Conservation (phyloP, 495 filamentous ascomycete genomes). For the Penicillium psychrofluorescens region DNA sequence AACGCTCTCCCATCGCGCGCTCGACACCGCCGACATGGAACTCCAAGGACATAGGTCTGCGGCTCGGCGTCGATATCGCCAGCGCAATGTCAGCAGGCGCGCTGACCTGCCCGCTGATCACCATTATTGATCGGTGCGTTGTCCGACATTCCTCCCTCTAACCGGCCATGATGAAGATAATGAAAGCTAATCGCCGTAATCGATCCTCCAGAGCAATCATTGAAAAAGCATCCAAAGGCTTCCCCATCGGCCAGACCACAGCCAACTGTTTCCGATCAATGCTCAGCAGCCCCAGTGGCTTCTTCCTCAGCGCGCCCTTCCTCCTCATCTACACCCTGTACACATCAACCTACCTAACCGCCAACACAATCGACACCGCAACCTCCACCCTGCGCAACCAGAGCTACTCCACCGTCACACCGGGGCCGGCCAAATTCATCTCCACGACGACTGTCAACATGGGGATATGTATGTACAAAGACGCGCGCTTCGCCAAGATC, state of each 20-base stretch:
- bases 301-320: constrained; percentile 76
- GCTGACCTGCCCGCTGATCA: constrained; percentile 79
- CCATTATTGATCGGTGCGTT: constrained; percentile 80
- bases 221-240: constrained; percentile 83
- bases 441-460: constrained; percentile 81
- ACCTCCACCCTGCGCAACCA: constrained; percentile 56
- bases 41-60: constrained; percentile 59
- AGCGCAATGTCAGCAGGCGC: constrained; percentile 73
- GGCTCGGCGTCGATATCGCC: constrained; percentile 64
- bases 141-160: background rate
- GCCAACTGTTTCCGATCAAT: constrained; percentile 55
- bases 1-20: constrained; percentile 10
- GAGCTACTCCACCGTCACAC: constrained; percentile 53
- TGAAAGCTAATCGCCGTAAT: background rate
- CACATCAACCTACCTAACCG: constrained; percentile 83
- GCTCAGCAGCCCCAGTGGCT: constrained; percentile 56
- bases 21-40: constrained; percentile 54
- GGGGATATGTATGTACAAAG: constrained; percentile 86
- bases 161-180: too few relatives aligned
- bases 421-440: constrained; percentile 74
- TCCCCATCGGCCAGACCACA: constrained; percentile 62
- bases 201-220: constrained; percentile 66
- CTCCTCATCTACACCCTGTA: constrained; percentile 84
- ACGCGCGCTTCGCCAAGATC: constrained; percentile 74
- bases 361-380: constrained; percentile 79